phyloP scores from a whole-genome alignment of 768 basidiomycete genomes.

The Dioszegia crocea region DNA sequence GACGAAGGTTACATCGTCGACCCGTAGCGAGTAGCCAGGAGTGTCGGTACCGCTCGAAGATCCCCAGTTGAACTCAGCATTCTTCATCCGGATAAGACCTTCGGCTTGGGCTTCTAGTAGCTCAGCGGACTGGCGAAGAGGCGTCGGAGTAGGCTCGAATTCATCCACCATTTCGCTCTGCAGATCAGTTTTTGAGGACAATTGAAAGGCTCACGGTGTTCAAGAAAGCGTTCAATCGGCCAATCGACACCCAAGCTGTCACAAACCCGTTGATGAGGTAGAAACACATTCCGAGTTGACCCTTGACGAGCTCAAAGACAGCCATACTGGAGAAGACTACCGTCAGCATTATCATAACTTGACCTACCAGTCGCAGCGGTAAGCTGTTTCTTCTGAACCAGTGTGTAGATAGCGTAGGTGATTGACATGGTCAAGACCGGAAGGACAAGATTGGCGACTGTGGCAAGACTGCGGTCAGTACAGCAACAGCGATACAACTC shows the following conservation, averaged over 20 bases:
- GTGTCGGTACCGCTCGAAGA: constrained; percentile 48
- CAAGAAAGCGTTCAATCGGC: constrained; percentile 58
- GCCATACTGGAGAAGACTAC: constrained; percentile 58
- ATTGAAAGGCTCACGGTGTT: constrained; percentile 50
- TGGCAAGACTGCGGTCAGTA: constrained; percentile 14
- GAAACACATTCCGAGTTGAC: constrained; percentile 50
- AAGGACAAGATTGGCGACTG: constrained; percentile 56
- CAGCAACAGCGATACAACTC: constrained; percentile 40
- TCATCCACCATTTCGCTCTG: constrained; percentile 47
- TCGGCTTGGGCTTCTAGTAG: constrained; percentile 37
- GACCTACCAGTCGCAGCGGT: constrained; percentile 46
- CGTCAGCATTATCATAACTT: neutral
- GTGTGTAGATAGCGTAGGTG: constrained; percentile 60
- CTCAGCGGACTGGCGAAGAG: constrained; percentile 19
- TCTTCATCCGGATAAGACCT: constrained; percentile 40
- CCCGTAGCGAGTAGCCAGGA: constrained; percentile 46
- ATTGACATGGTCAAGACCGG: constrained; percentile 65
- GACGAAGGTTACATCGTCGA: constrained; percentile 49
- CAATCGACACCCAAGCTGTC: constrained; percentile 62
- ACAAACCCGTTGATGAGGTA: constrained; percentile 37
- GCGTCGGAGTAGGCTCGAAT: constrained; percentile 18
- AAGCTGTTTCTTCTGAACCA: constrained; percentile 51
- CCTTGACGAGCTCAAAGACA: constrained; percentile 63
- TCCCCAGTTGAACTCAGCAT: constrained; percentile 50
- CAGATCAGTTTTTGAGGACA: constrained; percentile 42